These are phyloP conservation scores for Fusarium neocosmosporiellum DNA, from an alignment of 2,329 filamentous ascomycete genomes.

Conservation along the genomic window DNA sequence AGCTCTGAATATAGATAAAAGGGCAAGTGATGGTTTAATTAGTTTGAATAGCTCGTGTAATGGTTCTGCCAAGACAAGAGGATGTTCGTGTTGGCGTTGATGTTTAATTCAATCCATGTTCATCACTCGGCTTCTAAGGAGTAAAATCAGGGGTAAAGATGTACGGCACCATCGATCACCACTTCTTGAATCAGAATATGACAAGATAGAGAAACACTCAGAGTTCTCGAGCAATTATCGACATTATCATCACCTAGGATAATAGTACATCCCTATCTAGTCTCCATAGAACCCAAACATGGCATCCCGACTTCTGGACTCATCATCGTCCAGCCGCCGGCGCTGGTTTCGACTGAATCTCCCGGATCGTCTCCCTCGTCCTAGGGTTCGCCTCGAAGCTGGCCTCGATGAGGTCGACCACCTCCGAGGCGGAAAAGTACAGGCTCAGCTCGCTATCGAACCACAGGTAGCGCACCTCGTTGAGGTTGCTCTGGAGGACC, in stretches of 20 bases:
- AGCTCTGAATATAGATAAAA: background rate
- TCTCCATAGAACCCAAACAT: background rate
- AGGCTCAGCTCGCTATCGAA: conserved; percentile 73
- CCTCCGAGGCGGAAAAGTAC: conserved; percentile 70
- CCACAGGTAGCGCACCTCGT: conserved; percentile 72
- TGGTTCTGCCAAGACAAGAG: background rate
- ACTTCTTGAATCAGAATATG: background rate
- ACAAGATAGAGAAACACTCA: background rate
- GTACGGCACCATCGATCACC: background rate
- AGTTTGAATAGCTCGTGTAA: background rate
- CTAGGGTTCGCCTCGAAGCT: conserved; percentile 73
- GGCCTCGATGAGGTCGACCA: conserved; percentile 70
- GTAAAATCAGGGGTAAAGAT: background rate
- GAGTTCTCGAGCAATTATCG: background rate
- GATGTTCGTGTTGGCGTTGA: background rate
- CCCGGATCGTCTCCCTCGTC: conserved; percentile 67
- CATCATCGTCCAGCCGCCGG: conserved; percentile 46
- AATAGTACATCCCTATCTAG: background rate
- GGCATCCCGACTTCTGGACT: background rate
- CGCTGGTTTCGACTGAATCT: conserved; percentile 65
- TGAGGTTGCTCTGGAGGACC: conserved; percentile 73
- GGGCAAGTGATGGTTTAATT: background rate
- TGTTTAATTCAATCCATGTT: too few relatives aligned
- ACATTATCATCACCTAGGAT: background rate
- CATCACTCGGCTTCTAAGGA: too few relatives aligned